Percentiles rank a stretch among this genome's conserved stretches.
phyloP scores from a whole-genome alignment of 192 early-diverging fungal species.

The Coemansia sp. region DNA sequence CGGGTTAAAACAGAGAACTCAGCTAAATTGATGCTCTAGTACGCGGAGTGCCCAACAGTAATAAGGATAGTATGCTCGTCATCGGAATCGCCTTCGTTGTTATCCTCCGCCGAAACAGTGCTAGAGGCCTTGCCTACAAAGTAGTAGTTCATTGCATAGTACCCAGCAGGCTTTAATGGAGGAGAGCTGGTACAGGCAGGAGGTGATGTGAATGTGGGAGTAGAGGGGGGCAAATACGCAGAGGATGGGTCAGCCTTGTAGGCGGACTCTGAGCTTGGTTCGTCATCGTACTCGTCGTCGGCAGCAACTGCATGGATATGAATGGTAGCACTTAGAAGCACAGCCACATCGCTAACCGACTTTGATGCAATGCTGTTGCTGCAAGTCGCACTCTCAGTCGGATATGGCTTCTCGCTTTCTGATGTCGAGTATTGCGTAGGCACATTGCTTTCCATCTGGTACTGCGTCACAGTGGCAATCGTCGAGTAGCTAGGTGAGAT shows the following conservation, averaged over 20 bases:
- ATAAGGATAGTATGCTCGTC: neutral
- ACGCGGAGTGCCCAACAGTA: neutral
- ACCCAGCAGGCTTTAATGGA: neutral
- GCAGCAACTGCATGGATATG: conserved; percentile 3
- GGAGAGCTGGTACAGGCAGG: neutral
- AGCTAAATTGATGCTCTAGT: neutral
- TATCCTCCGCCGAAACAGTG: neutral
- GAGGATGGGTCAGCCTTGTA: neutral
- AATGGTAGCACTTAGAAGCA: neutral
- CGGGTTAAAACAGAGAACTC: neutral
- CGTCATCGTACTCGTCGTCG: conserved; percentile 3
- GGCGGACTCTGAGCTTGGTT: neutral
- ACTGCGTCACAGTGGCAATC: neutral
- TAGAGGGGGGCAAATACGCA: neutral
- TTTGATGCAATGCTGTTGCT: neutral
- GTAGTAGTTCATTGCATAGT: conserved; percentile 17
- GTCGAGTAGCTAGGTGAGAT: neutral
- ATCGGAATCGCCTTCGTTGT: neutral
- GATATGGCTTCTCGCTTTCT: neutral
- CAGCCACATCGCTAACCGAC: neutral
- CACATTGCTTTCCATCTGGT: neutral
- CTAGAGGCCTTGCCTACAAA: neutral
- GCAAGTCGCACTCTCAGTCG: neutral
- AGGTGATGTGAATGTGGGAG: neutral
- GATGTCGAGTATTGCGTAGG: neutral